Percentiles rank a stretch among this genome's conserved stretches.
These are phyloP conservation scores for Sphaerulina populicola DNA, from an alignment of 2,329 filamentous ascomycete genomes.

Conservation along the genomic window DNA sequence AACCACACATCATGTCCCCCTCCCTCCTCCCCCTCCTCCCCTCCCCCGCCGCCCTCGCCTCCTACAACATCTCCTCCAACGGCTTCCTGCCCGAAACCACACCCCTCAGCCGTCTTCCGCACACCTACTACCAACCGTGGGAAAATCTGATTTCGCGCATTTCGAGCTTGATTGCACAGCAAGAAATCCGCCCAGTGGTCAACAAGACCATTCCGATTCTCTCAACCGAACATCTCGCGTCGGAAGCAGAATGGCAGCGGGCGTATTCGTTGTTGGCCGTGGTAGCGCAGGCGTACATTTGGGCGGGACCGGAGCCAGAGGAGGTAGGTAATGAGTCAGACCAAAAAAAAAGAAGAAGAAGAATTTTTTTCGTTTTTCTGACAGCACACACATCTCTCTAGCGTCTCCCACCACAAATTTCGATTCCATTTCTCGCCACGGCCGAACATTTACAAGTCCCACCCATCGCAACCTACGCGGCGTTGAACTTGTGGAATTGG, in stretches of 20 bases:
- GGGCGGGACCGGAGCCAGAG: conserved; percentile 66
- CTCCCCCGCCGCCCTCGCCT: conserved; percentile 18
- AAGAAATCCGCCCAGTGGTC: conserved; percentile 66
- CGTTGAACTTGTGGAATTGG: conserved; percentile 91
- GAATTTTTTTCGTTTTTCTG: neutral
- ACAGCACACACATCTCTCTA: conserved; percentile 29
- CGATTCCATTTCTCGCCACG: conserved; percentile 69
- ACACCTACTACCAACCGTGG: conserved; percentile 90
- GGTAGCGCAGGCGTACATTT: conserved; percentile 76
- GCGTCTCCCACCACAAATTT: conserved; percentile 68
- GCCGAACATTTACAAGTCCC: conserved; percentile 69
- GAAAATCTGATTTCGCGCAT: conserved; percentile 74
- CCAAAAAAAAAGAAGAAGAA: too few relatives aligned
- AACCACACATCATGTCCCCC: conserved; percentile 22
- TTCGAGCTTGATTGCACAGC: conserved; percentile 71
- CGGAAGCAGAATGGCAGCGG: conserved; percentile 81
- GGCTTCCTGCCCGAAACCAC: conserved; percentile 78
- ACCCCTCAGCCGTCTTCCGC: conserved; percentile 70
- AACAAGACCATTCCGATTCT: conserved; percentile 74
- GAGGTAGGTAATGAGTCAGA: conserved; percentile 38
- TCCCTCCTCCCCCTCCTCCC: conserved; percentile 19
- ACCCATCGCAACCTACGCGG: conserved; percentile 88
- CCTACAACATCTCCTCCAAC: conserved; percentile 35
- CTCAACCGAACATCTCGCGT: conserved; percentile 68
- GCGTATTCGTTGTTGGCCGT: conserved; percentile 73